Base-by-base conservation (phyloP, 768 basidiomycete species). In the Russula ochroleuca region DNA sequence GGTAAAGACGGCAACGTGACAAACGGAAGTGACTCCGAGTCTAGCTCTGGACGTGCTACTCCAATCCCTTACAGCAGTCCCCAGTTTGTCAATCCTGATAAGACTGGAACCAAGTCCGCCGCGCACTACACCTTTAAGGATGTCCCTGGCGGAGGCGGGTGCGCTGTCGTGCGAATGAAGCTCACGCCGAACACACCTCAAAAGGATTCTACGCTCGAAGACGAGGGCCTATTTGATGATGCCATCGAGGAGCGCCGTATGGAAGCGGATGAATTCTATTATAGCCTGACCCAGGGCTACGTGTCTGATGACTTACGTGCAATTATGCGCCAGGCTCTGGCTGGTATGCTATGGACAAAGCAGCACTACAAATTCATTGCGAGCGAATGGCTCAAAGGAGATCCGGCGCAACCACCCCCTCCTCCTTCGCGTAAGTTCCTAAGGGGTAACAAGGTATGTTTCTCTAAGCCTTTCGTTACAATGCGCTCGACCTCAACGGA, bases 311-410 rank as follows among this genome's bases (percentile, higher is more conserved):
- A 99, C 76, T 77, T 98, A 69, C 87, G 86, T 73, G 95, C 96
- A 74, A 90, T 99, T 68, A 97, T 92, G 92, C 81, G 97, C 66
- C 97, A 98, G 76, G 97, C 95, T 23, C 77, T 99, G 54, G 86
- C 86, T 23, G 97, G 97, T 13, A 98, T 99, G 97, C 77, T 99
- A 57, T 98, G 97, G 96, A 94, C 92, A 51, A 99, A 98, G 78
- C 97, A 98, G 72, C 92, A 86, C 75, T 99, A 98, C 78, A 82
- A 90, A 73, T 98, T 98, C 75, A 86, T 98, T 64, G 95, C 98
- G 75, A 90, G 90, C 71, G 90, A 96, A 65, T 99, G 97, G 97
- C 81, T 96, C 56, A 86, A 92, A 64, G 97, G 97, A 35, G 97
- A 99, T 77, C 88, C 94, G 4, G 88, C 90, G 13, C 97, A 99